Percentiles rank a stretch among this genome's conserved stretches.
These are phyloP conservation scores for Aspergillus awamori DNA, from an alignment of 2,329 filamentous ascomycete species.

Conservation along the genomic window DNA sequence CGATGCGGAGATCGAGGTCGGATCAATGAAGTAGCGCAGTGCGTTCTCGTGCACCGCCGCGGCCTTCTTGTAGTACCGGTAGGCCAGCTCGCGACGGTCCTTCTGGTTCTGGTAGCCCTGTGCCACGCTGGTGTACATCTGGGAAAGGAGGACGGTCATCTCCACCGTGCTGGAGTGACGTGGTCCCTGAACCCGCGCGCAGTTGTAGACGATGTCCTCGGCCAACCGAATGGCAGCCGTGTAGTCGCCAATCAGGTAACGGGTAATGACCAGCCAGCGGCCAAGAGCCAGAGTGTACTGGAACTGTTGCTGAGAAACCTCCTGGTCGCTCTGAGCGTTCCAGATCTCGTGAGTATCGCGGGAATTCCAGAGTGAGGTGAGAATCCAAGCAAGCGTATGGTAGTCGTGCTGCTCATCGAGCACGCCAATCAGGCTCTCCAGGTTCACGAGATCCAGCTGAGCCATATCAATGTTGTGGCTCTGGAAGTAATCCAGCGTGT, in stretches of 20 bases:
- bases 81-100: constrained; percentile 37
- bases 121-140: constrained; percentile 54
- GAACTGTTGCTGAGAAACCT: constrained; percentile 40
- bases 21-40: constrained; percentile 41
- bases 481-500: constrained; percentile 45
- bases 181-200: constrained; percentile 56
- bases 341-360: constrained; percentile 50
- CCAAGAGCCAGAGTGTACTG: constrained; percentile 52
- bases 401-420: constrained; percentile 53
- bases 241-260: constrained; percentile 52
- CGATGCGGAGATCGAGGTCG: constrained; percentile 26
- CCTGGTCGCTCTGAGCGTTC: constrained; percentile 48
- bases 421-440: constrained; percentile 48
- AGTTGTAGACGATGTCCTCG: constrained; percentile 60
- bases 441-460: constrained; percentile 42
- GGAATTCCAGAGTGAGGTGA: constrained; percentile 49
- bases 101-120: constrained; percentile 39
- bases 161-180: constrained; percentile 52
- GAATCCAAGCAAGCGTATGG: constrained; percentile 46
- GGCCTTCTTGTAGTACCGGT: constrained; percentile 45
- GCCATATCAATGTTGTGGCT: constrained; percentile 49
- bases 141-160: constrained; percentile 53
- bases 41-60: constrained; percentile 44
- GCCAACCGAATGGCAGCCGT: constrained; percentile 51
- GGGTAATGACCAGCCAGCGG: constrained; percentile 54